These are phyloP conservation scores for Populus hybrid DNA, from an alignment of 441 rosid species.

Conservation along the genomic window DNA sequence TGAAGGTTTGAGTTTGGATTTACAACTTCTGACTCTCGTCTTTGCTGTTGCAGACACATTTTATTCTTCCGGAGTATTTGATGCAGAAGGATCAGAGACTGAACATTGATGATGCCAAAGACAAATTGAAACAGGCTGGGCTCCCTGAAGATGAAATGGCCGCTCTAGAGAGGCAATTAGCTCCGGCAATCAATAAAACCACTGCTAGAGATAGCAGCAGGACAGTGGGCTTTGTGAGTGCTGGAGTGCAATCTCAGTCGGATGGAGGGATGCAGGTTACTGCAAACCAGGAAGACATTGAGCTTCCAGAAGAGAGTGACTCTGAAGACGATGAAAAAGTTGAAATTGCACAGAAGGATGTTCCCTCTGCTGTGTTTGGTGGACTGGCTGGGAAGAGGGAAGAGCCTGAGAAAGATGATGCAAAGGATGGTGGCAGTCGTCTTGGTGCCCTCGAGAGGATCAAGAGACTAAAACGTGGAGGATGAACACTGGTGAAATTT, in stretches of 20 bases:
- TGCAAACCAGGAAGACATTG: conserved; percentile 73
- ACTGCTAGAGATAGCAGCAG: conserved; percentile 45
- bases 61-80: conserved; percentile 74
- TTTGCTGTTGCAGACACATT: conserved; percentile 57
- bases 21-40: not conserved
- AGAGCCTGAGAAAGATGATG: conserved; percentile 29
- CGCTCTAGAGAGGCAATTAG: conserved; percentile 81
- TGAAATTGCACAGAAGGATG: conserved; percentile 78
- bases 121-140: conserved; percentile 78
- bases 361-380: conserved; percentile 83
- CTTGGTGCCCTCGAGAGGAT: conserved; percentile 88
- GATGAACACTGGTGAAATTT: conserved; percentile 7
- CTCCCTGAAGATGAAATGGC: conserved; percentile 90
- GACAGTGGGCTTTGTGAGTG: conserved; percentile 82
- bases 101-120: conserved; percentile 81
- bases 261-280: conserved; percentile 41
- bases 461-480: conserved; percentile 57
- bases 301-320: conserved; percentile 80
- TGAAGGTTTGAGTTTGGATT: not conserved
- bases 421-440: conserved; percentile 44
- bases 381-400: conserved; percentile 78
- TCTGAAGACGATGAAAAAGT: conserved; percentile 66
- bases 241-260: conserved; percentile 68
- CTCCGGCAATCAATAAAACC: conserved; percentile 37
- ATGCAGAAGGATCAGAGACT: conserved; percentile 85